Evolutionary conservation across 345 rosid genomes (phyloP).

Genomic region (Leavenworthia alabamica): DNA sequence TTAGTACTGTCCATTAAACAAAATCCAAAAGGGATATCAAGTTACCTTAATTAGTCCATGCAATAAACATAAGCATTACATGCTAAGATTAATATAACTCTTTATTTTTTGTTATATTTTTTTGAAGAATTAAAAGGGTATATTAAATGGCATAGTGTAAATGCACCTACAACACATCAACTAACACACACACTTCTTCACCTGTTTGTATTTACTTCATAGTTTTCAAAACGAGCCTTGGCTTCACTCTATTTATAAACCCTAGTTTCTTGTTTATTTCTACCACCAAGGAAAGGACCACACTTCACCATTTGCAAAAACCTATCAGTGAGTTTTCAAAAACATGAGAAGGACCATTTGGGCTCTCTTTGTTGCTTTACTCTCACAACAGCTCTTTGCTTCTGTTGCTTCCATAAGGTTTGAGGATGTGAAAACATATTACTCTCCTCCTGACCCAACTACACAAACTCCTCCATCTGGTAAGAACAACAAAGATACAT

Average conservation of each 20-base stretch:
- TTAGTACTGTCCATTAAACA: neutral
- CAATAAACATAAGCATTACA: too few relatives aligned
- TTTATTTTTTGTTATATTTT: neutral
- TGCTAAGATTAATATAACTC: slow-evolving; percentile 6
- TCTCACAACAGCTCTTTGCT: slow-evolving; percentile 39
- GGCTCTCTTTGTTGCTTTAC: slow-evolving; percentile 37
- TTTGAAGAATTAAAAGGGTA: slow-evolving; percentile 11
- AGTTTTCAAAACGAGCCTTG: slow-evolving; percentile 16
- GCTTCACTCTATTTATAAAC: slow-evolving; percentile 24
- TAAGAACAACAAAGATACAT: neutral
- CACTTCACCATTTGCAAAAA: neutral
- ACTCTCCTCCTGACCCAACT: slow-evolving; percentile 60
- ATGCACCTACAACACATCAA: slow-evolving; percentile 68
- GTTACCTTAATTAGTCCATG: slow-evolving; percentile 16
- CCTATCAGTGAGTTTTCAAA: neutral
- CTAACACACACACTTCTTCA: slow-evolving; percentile 62
- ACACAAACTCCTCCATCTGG: slow-evolving; percentile 46
- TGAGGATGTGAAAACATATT: slow-evolving; percentile 60
- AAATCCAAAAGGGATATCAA: neutral
- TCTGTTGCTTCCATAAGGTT: slow-evolving; percentile 38
- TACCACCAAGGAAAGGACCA: slow-evolving; percentile 21
- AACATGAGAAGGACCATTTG: slow-evolving; percentile 39
- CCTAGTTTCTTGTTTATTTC: slow-evolving; percentile 5
- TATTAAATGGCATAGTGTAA: slow-evolving; percentile 36
- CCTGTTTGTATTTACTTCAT: slow-evolving; percentile 60